These are phyloP conservation scores for Cordyceps tenuipes DNA, from an alignment of 2,329 filamentous ascomycete genomes.

Conservation along the genomic window DNA sequence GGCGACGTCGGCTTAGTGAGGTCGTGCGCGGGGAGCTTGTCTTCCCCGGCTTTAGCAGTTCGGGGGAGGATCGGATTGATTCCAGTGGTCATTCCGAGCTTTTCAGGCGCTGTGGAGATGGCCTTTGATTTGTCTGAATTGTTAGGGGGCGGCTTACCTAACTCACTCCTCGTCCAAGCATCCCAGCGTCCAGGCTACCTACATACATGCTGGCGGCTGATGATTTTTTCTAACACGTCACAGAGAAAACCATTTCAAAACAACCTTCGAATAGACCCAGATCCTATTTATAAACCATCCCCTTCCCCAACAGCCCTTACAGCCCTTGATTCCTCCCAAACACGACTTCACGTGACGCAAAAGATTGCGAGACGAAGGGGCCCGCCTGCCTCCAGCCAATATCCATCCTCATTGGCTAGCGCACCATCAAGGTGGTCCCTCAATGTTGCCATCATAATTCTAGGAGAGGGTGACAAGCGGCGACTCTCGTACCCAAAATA, in stretches of 20 bases:
- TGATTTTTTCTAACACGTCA: background rate
- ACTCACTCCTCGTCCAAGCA: no score
- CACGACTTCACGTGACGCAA: slow-evolving; percentile 7
- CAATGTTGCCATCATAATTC: slow-evolving; percentile 12
- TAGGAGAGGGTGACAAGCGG: background rate
- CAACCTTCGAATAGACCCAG: background rate
- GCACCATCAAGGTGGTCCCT: slow-evolving; percentile 8
- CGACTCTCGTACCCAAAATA: slow-evolving; percentile 6
- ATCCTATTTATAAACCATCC: background rate
- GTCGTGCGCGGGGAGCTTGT: slow-evolving; percentile 21
- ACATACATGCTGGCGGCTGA: background rate
- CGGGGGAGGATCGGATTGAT: background rate
- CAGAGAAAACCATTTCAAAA: background rate
- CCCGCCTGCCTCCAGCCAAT: background rate
- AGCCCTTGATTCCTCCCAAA: background rate
- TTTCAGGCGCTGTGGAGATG: background rate
- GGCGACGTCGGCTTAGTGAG: slow-evolving; percentile 30
- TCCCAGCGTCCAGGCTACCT: background rate
- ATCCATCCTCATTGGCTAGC: slow-evolving; percentile 5
- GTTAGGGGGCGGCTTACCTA: no score
- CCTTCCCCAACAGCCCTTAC: background rate
- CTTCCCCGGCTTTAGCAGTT: background rate
- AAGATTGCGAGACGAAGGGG: background rate
- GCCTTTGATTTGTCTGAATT: background rate
- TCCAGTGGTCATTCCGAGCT: background rate